Base-by-base conservation (phyloP, 768 basidiomycete genomes). In the Termitomyces sp. region DNA sequence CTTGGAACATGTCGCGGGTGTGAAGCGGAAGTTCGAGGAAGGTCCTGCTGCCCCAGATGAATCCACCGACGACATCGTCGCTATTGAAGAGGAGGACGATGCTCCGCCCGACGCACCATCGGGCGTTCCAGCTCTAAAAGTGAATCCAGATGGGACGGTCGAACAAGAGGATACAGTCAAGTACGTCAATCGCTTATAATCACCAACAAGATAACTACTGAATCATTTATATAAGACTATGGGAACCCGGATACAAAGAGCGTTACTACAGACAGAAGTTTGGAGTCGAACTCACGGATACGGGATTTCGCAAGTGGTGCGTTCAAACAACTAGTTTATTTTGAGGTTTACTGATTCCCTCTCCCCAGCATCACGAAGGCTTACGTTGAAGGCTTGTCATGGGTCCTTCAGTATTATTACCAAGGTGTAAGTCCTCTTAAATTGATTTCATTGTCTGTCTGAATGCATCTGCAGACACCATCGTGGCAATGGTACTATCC, bases 401-500 rank as follows among this genome's bases (percentile, higher is more conserved):
- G 97, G 97, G 97, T 99, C 2, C 73, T 99, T 60, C 87, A 89
- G 60, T 99, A 99, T 72, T 98, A 99, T 70, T 99, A 98, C 70
- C 96, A 98, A 81, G 97, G 97, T 67, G 95, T 97, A 72, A 61
- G 85, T 59, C 45, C 24, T 41, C 5, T 15, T 18, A 31, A 36
- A 22, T 42, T 27, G 50, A 54, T 36, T 11, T 20, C 27, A 36
- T 44, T 9, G 12, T 16, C 13, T 20, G 31, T 34, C 42, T 55
- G 39, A 56, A 47, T 27, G 20, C n/a, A 67, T 67, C 51, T 61
- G 58, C 41, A 89, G 93, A 85, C 91, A 8, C 91, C 92, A 4
- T 97, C 95, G 3, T 98, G 96, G 96, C 86, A 95, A 68, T 99
- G 97, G 97, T 99, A 89, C 75, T 98, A 98, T 71, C 97, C 97